Conservation (phyloP, 768 basidiomycete species). For the Lentinula boryana region DNA sequence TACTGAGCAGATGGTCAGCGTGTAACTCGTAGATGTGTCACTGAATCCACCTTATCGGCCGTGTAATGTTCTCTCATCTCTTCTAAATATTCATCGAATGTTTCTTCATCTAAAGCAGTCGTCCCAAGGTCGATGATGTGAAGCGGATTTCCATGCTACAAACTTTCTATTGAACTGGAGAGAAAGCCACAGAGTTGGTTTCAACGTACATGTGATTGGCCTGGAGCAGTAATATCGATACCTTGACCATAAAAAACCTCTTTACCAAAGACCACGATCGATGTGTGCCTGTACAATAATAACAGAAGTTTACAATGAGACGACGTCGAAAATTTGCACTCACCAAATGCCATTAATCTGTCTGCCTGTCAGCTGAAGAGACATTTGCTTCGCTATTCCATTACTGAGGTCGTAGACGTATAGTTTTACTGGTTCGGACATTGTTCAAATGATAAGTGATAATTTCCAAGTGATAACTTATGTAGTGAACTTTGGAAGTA, state of each 20-base stretch:
- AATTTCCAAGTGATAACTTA: not conserved
- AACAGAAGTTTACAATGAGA: not conserved
- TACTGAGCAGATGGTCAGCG: conserved; percentile 42
- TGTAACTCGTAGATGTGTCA: not conserved
- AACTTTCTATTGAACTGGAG: not conserved
- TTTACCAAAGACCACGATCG: conserved; percentile 78
- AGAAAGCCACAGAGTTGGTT: not conserved
- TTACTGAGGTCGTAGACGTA: conserved; percentile 91
- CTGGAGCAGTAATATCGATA: conserved; percentile 65
- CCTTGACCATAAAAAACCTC: conserved; percentile 93
- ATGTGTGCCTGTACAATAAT: conserved; percentile 65
- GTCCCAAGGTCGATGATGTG: conserved; percentile 71
- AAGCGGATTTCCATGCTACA: conserved; percentile 69
- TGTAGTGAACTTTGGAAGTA: not conserved
- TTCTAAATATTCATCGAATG: conserved; percentile 77
- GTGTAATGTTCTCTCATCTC: conserved; percentile 80
- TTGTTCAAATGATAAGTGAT: conserved; percentile 9
- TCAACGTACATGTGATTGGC: conserved; percentile 70
- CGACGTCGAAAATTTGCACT: conserved; percentile 15
- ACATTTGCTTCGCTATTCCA: conserved; percentile 77
- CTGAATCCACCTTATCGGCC: conserved; percentile 67
- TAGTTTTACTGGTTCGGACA: conserved; percentile 56
- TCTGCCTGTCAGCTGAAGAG: conserved; percentile 74
- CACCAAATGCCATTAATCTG: conserved; percentile 95
- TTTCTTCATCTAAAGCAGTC: conserved; percentile 77